Conservation (phyloP, 441 rosid genomes). For the Jatropha podagrica region DNA sequence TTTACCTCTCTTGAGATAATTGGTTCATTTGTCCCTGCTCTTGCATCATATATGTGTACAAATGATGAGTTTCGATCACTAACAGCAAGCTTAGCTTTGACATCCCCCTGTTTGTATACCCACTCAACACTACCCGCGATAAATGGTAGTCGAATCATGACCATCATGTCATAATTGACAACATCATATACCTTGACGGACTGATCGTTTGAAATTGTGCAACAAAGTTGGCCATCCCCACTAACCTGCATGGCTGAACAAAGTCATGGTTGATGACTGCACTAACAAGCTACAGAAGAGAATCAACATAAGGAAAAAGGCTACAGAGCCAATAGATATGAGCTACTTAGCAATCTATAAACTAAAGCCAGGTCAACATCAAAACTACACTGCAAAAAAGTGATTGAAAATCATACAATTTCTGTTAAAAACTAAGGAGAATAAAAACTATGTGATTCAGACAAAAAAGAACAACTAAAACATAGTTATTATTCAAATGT, state of each 20-base stretch:
- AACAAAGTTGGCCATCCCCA: slow-evolving; percentile 90
- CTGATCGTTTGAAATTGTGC: slow-evolving; percentile 80
- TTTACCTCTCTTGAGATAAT: slow-evolving; percentile 73
- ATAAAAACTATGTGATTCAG: background rate
- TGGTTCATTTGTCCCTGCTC: slow-evolving; percentile 84
- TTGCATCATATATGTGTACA: slow-evolving; percentile 86
- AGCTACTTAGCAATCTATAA: background rate
- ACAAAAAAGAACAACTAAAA: background rate
- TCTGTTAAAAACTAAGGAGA: background rate
- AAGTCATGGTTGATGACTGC: slow-evolving; percentile 55
- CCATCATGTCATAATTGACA: slow-evolving; percentile 97
- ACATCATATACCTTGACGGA: slow-evolving; percentile 95
- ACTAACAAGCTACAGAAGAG: slow-evolving; percentile 21
- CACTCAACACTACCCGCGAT: slow-evolving; percentile 84
- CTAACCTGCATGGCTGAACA: slow-evolving; percentile 90
- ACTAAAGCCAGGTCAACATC: background rate
- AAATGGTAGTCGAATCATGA: slow-evolving; percentile 79
- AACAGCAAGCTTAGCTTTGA: slow-evolving; percentile 83
- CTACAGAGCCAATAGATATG: background rate
- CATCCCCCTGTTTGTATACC: slow-evolving; percentile 95
- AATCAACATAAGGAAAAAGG: background rate
- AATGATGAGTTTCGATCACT: slow-evolving; percentile 70
- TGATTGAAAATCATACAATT: background rate
- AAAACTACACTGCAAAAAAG: background rate
- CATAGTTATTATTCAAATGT: background rate